Evolutionary conservation across 805 yeast genomes (phyloP).

Genomic region (Saccharomycopsis microspora): DNA sequence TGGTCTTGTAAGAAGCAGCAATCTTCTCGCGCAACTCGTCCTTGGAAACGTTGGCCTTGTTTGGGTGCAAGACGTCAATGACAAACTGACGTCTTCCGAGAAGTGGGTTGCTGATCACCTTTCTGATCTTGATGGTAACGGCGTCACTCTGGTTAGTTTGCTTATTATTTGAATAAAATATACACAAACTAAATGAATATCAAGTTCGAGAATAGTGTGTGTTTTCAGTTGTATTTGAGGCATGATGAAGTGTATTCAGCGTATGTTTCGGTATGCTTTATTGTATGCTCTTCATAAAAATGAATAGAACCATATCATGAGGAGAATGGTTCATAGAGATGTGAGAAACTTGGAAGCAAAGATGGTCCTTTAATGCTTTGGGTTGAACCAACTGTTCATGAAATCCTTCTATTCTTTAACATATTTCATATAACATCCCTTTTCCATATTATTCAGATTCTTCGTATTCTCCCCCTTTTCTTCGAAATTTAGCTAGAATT

Average conservation of each 20-base stretch:
- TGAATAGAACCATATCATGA: not conserved
- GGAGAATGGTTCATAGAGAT: too few species aligned
- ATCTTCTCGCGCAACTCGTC: constrained; percentile 96
- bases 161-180: not conserved
- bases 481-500: too few species aligned
- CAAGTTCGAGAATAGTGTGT: too few species aligned
- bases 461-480: too few species aligned
- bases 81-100: constrained; percentile 99
- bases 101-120: constrained; percentile 96
- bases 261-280: not conserved
- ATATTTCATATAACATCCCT: too few species aligned
- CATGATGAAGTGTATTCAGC: not conserved
- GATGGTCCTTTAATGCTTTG: too few species aligned
- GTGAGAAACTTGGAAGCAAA: too few species aligned
- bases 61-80: constrained; percentile 98
- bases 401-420: too few species aligned
- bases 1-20: constrained; percentile 82
- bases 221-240: too few species aligned
- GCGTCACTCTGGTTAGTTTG: constrained; percentile 73
- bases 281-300: not conserved
- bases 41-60: constrained; percentile 98
- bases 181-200: too few species aligned
- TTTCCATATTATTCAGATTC: too few species aligned
- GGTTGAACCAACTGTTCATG: too few species aligned
- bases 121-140: constrained; percentile 99